Percentiles rank a stretch among this genome's conserved stretches.
Conservation (phyloP, 2,329 filamentous ascomycete genomes). For the Helotiales sp. region DNA sequence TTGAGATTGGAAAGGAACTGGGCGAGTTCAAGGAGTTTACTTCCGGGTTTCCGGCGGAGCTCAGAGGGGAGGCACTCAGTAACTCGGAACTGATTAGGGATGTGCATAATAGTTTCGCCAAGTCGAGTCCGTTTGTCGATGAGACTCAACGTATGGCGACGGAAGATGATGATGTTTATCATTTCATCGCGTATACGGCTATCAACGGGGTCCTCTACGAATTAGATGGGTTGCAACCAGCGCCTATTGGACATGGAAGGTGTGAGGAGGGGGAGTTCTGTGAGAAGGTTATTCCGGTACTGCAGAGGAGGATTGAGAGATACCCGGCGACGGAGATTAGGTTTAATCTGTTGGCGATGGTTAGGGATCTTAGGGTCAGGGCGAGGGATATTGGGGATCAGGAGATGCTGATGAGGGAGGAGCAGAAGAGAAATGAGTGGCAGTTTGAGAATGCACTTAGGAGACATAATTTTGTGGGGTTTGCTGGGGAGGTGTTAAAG, state of each 20-base stretch:
- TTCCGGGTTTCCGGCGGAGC: constrained; percentile 62
- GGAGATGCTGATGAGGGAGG: constrained; percentile 76
- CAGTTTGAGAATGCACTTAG: constrained; percentile 92
- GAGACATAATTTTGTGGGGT: constrained; percentile 94
- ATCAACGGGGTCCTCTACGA: constrained; percentile 84
- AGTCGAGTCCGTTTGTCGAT: constrained; percentile 83
- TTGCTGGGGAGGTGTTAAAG: constrained; percentile 87
- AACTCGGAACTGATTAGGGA: constrained; percentile 62
- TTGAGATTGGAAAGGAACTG: constrained; percentile 62
- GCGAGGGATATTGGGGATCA: constrained; percentile 81
- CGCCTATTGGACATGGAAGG: constrained; percentile 83
- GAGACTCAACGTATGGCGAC: constrained; percentile 75
- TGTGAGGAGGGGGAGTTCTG: constrained; percentile 74
- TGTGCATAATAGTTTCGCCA: constrained; percentile 74
- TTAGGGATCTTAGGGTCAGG: constrained; percentile 74
- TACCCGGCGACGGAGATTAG: constrained; percentile 88
- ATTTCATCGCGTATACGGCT: constrained; percentile 94
- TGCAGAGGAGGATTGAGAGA: constrained; percentile 78
- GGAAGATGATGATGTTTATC: constrained; percentile 88
- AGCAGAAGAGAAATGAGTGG: constrained; percentile 84
- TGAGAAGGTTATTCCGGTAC: constrained; percentile 78
- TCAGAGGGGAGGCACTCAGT: constrained; percentile 69
- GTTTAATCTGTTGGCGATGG: constrained; percentile 94
- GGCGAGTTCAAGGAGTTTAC: constrained; percentile 73
- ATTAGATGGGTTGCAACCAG: constrained; percentile 89